Conservation (phyloP, 1,284 basidiomycete species). For the Moniliophthora roreri region DNA sequence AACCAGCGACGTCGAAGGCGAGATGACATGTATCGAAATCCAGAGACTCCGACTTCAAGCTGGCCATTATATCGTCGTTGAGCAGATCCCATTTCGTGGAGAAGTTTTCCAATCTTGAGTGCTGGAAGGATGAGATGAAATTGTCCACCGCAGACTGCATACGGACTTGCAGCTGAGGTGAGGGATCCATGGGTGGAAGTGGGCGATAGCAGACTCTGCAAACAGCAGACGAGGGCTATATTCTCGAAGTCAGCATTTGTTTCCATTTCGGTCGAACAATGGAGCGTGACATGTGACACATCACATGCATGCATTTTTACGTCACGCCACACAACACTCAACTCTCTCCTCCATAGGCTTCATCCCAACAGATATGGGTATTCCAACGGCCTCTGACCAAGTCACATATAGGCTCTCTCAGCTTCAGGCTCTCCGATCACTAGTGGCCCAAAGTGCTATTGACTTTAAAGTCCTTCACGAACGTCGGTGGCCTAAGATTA, state of each 20-base stretch:
- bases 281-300: neutral
- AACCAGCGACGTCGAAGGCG: conserved; percentile 9
- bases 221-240: no score
- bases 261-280: conserved; percentile 6
- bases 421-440: neutral
- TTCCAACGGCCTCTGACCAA: no score
- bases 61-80: neutral
- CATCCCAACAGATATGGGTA: no score
- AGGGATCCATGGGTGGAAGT: neutral
- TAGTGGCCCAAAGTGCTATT: neutral
- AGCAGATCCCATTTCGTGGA: neutral
- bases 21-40: conserved; percentile 1
- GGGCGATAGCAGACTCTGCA: no score
- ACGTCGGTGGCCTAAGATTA: neutral
- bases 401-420: neutral
- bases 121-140: no score
- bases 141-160: no score
- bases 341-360: no score
- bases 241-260: neutral
- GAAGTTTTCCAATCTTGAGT: no score
- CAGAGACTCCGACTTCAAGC: neutral
- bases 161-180: no score
- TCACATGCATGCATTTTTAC: no score
- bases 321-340: no score
- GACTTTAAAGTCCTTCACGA: neutral